Evolutionary conservation across 441 rosid species (phyloP).

Genomic region (Mallotus repandus): DNA sequence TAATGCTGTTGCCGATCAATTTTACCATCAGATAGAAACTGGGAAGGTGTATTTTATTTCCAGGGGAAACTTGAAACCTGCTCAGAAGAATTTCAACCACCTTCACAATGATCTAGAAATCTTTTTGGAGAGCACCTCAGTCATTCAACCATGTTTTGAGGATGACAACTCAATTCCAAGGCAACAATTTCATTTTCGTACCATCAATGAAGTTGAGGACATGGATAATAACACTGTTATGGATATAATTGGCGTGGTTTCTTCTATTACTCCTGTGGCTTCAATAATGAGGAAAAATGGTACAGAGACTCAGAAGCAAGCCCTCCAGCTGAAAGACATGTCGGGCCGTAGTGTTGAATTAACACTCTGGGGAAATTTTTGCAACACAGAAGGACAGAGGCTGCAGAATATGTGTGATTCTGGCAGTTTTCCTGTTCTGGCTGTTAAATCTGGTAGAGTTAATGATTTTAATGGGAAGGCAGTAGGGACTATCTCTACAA

Average conservation of each 20-base stretch:
- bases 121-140: conserved; percentile 53
- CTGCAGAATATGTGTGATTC: conserved; percentile 74
- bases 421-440: conserved; percentile 73
- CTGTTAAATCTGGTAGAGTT: conserved; percentile 71
- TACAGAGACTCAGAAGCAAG: conserved; percentile 70
- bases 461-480: conserved; percentile 81
- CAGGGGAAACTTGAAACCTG: conserved; percentile 47
- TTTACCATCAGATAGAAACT: conserved; percentile 67
- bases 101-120: conserved; percentile 75
- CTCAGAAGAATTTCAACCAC: conserved; percentile 75
- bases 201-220: conserved; percentile 60
- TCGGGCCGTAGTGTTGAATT: conserved; percentile 82
- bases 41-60: conserved; percentile 46
- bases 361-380: conserved; percentile 82
- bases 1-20: conserved; percentile 77
- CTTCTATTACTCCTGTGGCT: conserved; percentile 47
- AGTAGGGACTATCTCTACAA: conserved; percentile 69
- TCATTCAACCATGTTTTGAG: conserved; percentile 59
- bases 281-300: conserved; percentile 71
- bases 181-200: conserved; percentile 66
- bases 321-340: conserved; percentile 77
- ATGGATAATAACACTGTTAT: conserved; percentile 57
- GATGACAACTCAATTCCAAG: conserved; percentile 67
- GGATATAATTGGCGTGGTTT: conserved; percentile 72
- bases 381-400: conserved; percentile 65